These are phyloP conservation scores for Avena insularis DNA, from an alignment of 176 grass and related monocot species.

Conservation along the genomic window DNA sequence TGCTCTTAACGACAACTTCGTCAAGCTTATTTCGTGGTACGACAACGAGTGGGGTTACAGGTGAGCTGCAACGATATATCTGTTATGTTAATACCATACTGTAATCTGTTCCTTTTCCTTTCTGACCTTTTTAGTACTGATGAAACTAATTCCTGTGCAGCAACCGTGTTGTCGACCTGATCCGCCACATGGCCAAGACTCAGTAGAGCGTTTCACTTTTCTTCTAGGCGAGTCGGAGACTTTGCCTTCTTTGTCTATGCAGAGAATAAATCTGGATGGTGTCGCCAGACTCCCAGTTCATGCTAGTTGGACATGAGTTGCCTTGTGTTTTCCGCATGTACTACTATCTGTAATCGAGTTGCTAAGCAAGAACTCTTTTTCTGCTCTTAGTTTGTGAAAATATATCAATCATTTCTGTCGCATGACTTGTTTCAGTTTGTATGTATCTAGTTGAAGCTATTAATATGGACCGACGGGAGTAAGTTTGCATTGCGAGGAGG, in stretches of 20 bases:
- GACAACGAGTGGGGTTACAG: slow-evolving; percentile 95
- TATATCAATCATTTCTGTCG: background rate
- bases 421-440: background rate
- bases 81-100: no score
- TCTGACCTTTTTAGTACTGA: background rate
- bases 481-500: no score
- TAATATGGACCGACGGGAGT: no score
- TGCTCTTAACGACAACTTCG: slow-evolving; percentile 70
- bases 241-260: slow-evolving; percentile 40
- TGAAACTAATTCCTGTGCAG: background rate
- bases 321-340: slow-evolving; percentile 34
- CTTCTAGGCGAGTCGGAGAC: background rate
- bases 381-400: slow-evolving; percentile 25
- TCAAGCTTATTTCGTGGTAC: slow-evolving; percentile 81
- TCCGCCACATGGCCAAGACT: slow-evolving; percentile 73
- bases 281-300: slow-evolving; percentile 12
- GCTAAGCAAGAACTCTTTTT: slow-evolving; percentile 24
- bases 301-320: slow-evolving; percentile 39
- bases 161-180: slow-evolving; percentile 75
- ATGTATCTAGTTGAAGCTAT: no score
- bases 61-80: background rate
- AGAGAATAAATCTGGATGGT: slow-evolving; percentile 64
- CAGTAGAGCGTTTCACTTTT: slow-evolving; percentile 36
- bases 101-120: background rate
- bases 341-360: slow-evolving; percentile 28